Conservation (phyloP, 2,329 filamentous ascomycete species). For the Aschersonia sp. region DNA sequence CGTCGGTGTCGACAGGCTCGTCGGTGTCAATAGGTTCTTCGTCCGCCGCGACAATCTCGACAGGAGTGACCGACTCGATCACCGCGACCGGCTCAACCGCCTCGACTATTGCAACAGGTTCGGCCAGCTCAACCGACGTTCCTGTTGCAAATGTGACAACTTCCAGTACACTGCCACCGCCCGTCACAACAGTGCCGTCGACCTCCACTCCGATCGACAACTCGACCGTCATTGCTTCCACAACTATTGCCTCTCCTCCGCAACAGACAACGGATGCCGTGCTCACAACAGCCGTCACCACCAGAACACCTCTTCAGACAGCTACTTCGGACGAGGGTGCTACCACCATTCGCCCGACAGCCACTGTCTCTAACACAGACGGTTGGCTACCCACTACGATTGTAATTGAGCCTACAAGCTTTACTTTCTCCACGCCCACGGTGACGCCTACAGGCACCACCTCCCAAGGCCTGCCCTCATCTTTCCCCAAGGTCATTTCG, state of each 20-base stretch:
- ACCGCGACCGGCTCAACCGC: too few relatives aligned
- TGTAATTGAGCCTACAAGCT: slow-evolving; percentile 33
- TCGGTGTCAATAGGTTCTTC: too few relatives aligned
- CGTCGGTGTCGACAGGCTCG: too few relatives aligned
- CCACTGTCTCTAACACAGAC: slow-evolving; percentile 26
- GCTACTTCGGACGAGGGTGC: slow-evolving; percentile 7
- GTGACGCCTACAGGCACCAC: slow-evolving; percentile 24
- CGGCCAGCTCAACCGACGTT: slow-evolving; percentile 1
- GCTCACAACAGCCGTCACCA: slow-evolving; percentile 5
- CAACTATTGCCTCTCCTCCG: neutral
- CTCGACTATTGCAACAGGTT: neutral
- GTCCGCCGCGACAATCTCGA: neutral
- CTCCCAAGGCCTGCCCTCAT: slow-evolving; percentile 43
- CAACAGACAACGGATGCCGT: neutral
- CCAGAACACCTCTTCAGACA: slow-evolving; percentile 8
- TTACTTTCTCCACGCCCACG: slow-evolving; percentile 17
- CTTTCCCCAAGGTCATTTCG: slow-evolving; percentile 61
- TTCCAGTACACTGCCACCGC: slow-evolving; percentile 1
- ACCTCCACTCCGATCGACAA: slow-evolving; percentile 3
- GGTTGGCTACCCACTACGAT: slow-evolving; percentile 45
- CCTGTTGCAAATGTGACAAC: slow-evolving; percentile 4
- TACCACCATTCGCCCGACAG: slow-evolving; percentile 27
- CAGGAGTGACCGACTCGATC: too few relatives aligned
- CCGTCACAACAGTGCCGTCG: slow-evolving; percentile 1
- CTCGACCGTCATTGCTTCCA: slow-evolving; percentile 1